These are phyloP conservation scores for Pseudogymnoascus sp. DNA, from an alignment of 2,329 filamentous ascomycete genomes.

Conservation along the genomic window DNA sequence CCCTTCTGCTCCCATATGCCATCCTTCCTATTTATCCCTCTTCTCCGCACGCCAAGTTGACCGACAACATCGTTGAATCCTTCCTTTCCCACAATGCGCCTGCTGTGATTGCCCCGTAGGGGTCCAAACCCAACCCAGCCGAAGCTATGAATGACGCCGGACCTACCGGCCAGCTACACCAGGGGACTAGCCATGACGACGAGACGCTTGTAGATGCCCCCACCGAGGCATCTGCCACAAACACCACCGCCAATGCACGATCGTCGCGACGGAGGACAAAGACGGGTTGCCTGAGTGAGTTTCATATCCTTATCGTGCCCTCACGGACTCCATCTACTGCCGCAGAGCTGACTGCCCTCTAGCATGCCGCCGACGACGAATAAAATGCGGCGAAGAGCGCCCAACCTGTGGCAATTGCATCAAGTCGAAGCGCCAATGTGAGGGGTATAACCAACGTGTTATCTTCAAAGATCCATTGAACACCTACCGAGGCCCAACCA, in stretches of 20 bases:
- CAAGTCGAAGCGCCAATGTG: slow-evolving; percentile 76
- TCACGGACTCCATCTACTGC: background rate
- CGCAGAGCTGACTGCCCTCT: slow-evolving; percentile 14
- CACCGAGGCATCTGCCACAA: slow-evolving; percentile 15
- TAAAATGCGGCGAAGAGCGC: slow-evolving; percentile 91
- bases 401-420: slow-evolving; percentile 77
- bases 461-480: slow-evolving; percentile 70
- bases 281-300: slow-evolving; percentile 81
- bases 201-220: background rate
- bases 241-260: slow-evolving; percentile 31
- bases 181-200: background rate
- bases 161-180: background rate
- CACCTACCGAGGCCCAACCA: slow-evolving; percentile 41
- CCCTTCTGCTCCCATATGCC: background rate
- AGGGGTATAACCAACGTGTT: slow-evolving; percentile 75
- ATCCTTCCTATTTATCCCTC: background rate
- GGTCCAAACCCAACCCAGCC: background rate
- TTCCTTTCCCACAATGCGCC: background rate
- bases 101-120: background rate
- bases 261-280: slow-evolving; percentile 62
- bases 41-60: background rate
- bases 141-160: background rate
- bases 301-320: background rate
- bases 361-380: slow-evolving; percentile 89
- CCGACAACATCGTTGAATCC: background rate